Conservation (phyloP, 768 basidiomycete genomes). For the Boletus speciosus region DNA sequence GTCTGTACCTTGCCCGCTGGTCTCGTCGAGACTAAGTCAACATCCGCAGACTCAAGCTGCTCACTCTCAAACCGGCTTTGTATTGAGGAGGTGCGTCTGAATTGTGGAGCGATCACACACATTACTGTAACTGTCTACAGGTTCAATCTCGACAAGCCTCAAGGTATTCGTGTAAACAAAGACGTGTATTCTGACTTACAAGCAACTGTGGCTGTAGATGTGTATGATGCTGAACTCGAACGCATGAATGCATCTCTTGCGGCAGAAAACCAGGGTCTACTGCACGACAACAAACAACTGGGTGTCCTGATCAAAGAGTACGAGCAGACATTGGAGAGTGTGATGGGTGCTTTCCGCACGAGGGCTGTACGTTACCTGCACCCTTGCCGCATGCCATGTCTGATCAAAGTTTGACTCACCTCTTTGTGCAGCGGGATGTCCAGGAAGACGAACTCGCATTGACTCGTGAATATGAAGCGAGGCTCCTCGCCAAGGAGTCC, state of each 20-base stretch:
- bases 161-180: conserved; percentile 47
- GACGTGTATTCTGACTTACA: not conserved
- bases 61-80: conserved; percentile 90
- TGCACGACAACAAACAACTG: conserved; percentile 95
- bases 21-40: not conserved
- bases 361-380: conserved; percentile 69
- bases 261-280: conserved; percentile 78
- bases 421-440: conserved; percentile 67
- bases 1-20: conserved; percentile 39
- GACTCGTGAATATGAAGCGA: conserved; percentile 86
- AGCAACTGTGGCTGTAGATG: conserved; percentile 51
- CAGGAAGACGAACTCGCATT: conserved; percentile 89
- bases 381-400: not conserved
- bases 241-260: conserved; percentile 78
- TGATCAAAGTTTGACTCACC: not conserved
- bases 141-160: conserved; percentile 85
- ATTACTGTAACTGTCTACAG: conserved; percentile 27
- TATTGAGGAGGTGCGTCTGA: conserved; percentile 65
- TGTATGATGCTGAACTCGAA: conserved; percentile 86
- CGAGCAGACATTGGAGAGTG: conserved; percentile 90
- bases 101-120: not conserved
- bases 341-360: conserved; percentile 89
- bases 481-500: conserved; percentile 74
- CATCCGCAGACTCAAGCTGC: conserved; percentile 70
- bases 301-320: conserved; percentile 91